Evolutionary conservation across 148 eudicot genomes (phyloP).

Genomic region (Pharnaceum exiguum): DNA sequence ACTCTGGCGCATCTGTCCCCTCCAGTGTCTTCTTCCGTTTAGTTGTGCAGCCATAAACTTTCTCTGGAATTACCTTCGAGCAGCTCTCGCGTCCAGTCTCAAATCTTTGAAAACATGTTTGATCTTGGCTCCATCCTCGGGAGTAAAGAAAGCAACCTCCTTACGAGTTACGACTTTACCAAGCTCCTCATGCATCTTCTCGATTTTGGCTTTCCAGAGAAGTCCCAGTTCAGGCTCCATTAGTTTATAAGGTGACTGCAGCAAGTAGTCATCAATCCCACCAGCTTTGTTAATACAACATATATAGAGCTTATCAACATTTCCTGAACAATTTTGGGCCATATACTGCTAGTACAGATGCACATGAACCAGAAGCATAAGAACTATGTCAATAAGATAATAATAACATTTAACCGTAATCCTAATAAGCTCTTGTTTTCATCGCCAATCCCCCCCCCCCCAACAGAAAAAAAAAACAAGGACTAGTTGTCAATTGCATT

Average conservation of each 20-base stretch:
- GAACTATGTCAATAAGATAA: too few species aligned
- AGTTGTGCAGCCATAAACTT: slow-evolving; percentile 35
- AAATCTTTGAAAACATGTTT: slow-evolving; percentile 61
- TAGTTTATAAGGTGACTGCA: slow-evolving; percentile 85
- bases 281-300: slow-evolving; percentile 98
- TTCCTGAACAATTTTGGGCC: too few species aligned
- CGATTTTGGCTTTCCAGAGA: slow-evolving; percentile 85
- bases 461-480: too few species aligned
- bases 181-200: slow-evolving; percentile 81
- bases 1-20: slow-evolving; percentile 8
- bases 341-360: too few species aligned
- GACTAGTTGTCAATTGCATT: too few species aligned
- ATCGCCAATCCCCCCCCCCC: too few species aligned
- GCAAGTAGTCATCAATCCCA: slow-evolving; percentile 91
- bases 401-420: too few species aligned
- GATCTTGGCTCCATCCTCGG: slow-evolving; percentile 70
- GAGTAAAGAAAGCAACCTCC: slow-evolving; percentile 77
- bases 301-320: too few species aligned
- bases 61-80: slow-evolving; percentile 61
- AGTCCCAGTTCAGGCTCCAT: slow-evolving; percentile 95
- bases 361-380: too few species aligned
- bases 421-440: too few species aligned
- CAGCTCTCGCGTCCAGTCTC: slow-evolving; percentile 42
- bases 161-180: too few species aligned
- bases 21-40: slow-evolving; percentile 23